Conservation (phyloP, 2,329 filamentous ascomycete genomes). For the Exophiala aquamarina region DNA sequence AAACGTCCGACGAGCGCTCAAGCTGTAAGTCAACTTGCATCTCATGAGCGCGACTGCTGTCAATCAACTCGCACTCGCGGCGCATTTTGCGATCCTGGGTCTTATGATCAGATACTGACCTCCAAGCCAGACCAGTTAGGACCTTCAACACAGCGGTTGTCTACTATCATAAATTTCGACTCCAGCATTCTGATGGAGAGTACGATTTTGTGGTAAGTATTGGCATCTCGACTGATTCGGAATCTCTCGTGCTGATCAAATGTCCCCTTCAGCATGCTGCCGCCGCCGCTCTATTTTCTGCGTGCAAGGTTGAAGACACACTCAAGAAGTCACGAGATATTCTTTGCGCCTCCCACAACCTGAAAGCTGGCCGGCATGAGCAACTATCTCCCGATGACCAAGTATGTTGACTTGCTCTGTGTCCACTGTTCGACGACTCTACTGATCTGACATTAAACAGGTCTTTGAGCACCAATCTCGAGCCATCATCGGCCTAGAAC, state of each 20-base stretch:
- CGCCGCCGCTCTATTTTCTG: constrained; percentile 82
- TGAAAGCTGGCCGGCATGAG: constrained; percentile 67
- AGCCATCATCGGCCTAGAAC: constrained; percentile 83
- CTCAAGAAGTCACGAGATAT: constrained; percentile 96
- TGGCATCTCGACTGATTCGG: constrained; percentile 8
- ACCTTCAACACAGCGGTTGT: constrained; percentile 90
- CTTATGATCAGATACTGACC: constrained; percentile 4
- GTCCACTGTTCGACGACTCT: not conserved
- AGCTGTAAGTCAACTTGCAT: constrained; percentile 63
- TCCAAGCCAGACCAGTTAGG: constrained; percentile 67
- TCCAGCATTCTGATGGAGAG: constrained; percentile 79
- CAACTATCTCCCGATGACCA: constrained; percentile 77
- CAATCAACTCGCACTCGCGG: not conserved
- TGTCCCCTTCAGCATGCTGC: constrained; percentile 67
- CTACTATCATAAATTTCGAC: constrained; percentile 91
- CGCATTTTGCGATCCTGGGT: constrained; percentile 3
- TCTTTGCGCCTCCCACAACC: constrained; percentile 82
- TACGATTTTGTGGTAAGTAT: constrained; percentile 66
- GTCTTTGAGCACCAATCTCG: constrained; percentile 77
- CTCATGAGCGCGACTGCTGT: not conserved
- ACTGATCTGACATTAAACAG: constrained; percentile 42
- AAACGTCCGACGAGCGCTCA: constrained; percentile 73
- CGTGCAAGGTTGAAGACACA: constrained; percentile 97
- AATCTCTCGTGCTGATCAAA: not conserved
- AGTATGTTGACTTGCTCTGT: constrained; percentile 48